These are phyloP conservation scores for Xylariomycetidae sp. DNA, from an alignment of 2,329 filamentous ascomycete species.

Conservation along the genomic window DNA sequence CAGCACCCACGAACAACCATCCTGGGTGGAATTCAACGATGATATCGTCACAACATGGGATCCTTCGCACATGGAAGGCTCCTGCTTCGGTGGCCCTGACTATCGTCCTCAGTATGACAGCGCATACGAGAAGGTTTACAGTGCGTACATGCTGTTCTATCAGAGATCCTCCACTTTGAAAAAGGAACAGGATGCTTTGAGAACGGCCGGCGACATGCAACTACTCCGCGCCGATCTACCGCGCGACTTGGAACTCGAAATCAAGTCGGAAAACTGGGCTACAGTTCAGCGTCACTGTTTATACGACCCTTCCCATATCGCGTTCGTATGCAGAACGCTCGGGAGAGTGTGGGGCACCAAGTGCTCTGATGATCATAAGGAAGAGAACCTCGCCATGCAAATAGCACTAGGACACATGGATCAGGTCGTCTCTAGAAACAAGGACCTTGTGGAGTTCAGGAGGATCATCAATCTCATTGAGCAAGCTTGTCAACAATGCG, in stretches of 20 bases:
- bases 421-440: slow-evolving; percentile 66
- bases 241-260: slow-evolving; percentile 46
- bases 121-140: slow-evolving; percentile 64
- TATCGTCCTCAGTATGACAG: slow-evolving; percentile 43
- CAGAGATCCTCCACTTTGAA: slow-evolving; percentile 67
- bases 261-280: slow-evolving; percentile 65
- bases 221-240: slow-evolving; percentile 43
- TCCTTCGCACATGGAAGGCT: slow-evolving; percentile 61
- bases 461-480: slow-evolving; percentile 44
- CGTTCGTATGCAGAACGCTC: slow-evolving; percentile 60
- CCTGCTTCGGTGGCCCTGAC: slow-evolving; percentile 73
- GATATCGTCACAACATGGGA: slow-evolving; percentile 75
- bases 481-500: slow-evolving; percentile 42
- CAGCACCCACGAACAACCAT: slow-evolving; percentile 36
- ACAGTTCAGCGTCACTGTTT: slow-evolving; percentile 73
- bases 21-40: slow-evolving; percentile 94
- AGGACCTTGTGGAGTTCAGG: slow-evolving; percentile 59
- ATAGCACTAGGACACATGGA: slow-evolving; percentile 62
- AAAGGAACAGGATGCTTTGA: slow-evolving; percentile 42
- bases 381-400: slow-evolving; percentile 46
- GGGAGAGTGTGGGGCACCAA: slow-evolving; percentile 44
- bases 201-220: slow-evolving; percentile 26
- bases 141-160: slow-evolving; percentile 98
- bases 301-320: slow-evolving; percentile 65
- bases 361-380: slow-evolving; percentile 42